These are phyloP conservation scores for Hypoxylon crocopeplum DNA, from an alignment of 495 filamentous ascomycete species.

Conservation along the genomic window DNA sequence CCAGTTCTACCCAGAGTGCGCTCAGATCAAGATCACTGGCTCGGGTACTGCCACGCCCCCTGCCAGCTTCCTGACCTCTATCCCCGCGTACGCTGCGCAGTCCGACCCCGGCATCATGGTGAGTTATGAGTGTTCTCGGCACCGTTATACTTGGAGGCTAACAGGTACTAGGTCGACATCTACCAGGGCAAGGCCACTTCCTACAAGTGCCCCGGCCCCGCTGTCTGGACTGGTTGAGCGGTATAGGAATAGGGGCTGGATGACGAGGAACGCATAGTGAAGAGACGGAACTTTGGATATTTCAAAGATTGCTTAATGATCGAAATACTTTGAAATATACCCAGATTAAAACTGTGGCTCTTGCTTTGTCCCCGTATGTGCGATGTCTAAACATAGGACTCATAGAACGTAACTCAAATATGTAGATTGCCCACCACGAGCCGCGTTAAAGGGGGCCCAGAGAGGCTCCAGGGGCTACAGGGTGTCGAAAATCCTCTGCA, in stretches of 20 bases:
- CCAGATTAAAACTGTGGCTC: too few species aligned
- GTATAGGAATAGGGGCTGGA: not conserved
- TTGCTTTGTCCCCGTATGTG: too few species aligned
- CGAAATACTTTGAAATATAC: conserved; percentile 14
- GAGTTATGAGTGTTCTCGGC: conserved; percentile 6
- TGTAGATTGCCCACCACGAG: too few species aligned
- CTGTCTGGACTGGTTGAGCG: conserved; percentile 55
- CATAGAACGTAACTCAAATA: too few species aligned
- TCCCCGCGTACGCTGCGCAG: conserved; percentile 59
- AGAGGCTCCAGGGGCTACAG: too few species aligned
- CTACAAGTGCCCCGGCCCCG: conserved; percentile 58
- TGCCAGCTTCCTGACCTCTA: conserved; percentile 51
- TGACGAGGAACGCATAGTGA: not conserved
- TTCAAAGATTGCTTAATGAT: conserved; percentile 4
- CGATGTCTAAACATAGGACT: too few species aligned
- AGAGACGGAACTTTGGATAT: not conserved
- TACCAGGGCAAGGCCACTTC: conserved; percentile 52
- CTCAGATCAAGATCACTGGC: conserved; percentile 60
- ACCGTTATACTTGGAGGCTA: not conserved
- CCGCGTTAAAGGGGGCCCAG: too few species aligned
- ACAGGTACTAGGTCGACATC: conserved; percentile 50
- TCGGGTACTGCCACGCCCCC: conserved; percentile 53
- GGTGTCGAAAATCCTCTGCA: too few species aligned
- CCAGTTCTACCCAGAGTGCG: conserved; percentile 68
- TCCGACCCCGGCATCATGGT: conserved; percentile 60